Conservation (phyloP, 2,329 filamentous ascomycete genomes). For the Stagonosporopsis rhizophila region DNA sequence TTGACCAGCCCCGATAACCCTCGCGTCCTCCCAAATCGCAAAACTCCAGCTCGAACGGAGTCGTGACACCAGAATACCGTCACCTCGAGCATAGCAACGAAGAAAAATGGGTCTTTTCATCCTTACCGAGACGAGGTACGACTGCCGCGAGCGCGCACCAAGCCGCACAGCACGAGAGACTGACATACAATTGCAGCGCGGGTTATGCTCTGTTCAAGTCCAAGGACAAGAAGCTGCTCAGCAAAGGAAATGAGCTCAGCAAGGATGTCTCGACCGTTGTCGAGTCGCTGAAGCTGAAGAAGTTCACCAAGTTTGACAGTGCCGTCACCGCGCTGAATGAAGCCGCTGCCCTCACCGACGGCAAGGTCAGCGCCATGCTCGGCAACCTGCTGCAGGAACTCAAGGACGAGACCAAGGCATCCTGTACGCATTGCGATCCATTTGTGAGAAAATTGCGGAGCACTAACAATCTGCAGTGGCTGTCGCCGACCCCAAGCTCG, state of each 20-base stretch:
- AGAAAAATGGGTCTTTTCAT: conserved; percentile 53
- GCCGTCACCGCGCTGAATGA: conserved; percentile 90
- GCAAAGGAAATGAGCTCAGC: conserved; percentile 78
- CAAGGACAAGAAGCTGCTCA: conserved; percentile 97
- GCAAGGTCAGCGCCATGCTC: conserved; percentile 91
- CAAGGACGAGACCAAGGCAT: conserved; percentile 97
- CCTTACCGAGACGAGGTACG: conserved; percentile 46
- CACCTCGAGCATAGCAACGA: conserved; percentile 11
- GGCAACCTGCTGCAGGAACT: conserved; percentile 82
- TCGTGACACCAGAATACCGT: conserved; percentile 15
- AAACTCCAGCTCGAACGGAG: conserved; percentile 19
- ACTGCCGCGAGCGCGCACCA: conserved; percentile 10
- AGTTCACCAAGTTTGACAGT: conserved; percentile 96
- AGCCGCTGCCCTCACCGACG: conserved; percentile 77
- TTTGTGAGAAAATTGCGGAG: background rate
- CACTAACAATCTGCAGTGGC: conserved; percentile 61
- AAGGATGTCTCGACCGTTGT: conserved; percentile 83
- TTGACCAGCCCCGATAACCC: conserved; percentile 26
- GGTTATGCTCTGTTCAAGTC: conserved; percentile 99
- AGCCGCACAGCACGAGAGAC: conserved; percentile 15
- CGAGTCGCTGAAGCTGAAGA: conserved; percentile 92
- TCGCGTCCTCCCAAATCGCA: conserved; percentile 27
- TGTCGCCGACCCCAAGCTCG: conserved; percentile 90
- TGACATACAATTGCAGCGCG: conserved; percentile 67
- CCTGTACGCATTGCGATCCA: conserved; percentile 50